Evolutionary conservation across 768 basidiomycete genomes (phyloP).

Genomic region (Paxillus ammoniavirescens): DNA sequence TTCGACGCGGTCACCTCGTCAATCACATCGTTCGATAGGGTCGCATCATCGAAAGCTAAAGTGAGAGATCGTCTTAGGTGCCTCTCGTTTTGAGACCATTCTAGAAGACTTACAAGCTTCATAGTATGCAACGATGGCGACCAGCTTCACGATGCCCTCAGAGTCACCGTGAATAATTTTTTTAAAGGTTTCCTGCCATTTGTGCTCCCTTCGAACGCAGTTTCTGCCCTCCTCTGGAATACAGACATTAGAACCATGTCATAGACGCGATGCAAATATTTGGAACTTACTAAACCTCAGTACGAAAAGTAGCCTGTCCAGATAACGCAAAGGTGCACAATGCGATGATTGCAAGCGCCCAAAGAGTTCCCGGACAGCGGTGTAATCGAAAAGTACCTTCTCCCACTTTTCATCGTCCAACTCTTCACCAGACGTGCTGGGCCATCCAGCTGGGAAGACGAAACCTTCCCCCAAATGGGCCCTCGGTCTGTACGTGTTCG

Average conservation of each 20-base stretch:
- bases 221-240: slow-evolving; percentile 8
- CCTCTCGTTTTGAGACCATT: background rate
- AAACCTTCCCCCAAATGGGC: too few species aligned
- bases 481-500: too few species aligned
- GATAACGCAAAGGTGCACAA: slow-evolving; percentile 9
- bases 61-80: background rate
- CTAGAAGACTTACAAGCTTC: slow-evolving; percentile 8
- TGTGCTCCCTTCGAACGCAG: background rate
- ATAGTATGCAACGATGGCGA: slow-evolving; percentile 15
- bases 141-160: slow-evolving; percentile 6
- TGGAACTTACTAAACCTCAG: slow-evolving; percentile 14
- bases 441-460: too few species aligned
- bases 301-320: slow-evolving; percentile 18
- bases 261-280: background rate
- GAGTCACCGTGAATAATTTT: background rate
- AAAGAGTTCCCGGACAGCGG: too few species aligned
- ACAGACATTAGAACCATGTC: background rate
- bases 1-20: background rate
- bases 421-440: too few species aligned
- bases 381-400: too few species aligned
- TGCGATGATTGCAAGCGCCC: slow-evolving; percentile 8
- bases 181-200: background rate
- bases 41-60: background rate
- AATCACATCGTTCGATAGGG: slow-evolving; percentile 3
- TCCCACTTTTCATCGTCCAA: too few species aligned